These are phyloP conservation scores for Lotmaria passim DNA, from an alignment of 208 protist species.

Conservation along the genomic window DNA sequence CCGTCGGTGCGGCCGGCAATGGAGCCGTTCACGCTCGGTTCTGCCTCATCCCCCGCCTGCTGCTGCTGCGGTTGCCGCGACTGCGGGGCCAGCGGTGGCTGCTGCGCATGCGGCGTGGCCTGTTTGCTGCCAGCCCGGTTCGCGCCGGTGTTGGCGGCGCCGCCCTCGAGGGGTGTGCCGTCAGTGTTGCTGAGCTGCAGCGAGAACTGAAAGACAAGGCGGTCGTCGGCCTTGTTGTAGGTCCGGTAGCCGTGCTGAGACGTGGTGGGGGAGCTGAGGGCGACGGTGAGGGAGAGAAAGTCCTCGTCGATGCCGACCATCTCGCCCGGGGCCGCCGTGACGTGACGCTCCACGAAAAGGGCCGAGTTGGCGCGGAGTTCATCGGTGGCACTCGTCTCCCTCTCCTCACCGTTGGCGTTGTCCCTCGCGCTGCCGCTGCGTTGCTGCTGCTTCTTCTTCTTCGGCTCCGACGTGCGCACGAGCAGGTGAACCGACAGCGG, in stretches of 20 bases:
- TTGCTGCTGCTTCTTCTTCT: slow-evolving; percentile 79
- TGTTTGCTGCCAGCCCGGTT: slow-evolving; percentile 20
- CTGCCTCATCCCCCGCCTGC: slow-evolving; percentile 15
- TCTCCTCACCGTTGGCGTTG: slow-evolving; percentile 21
- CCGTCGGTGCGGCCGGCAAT: slow-evolving; percentile 28
- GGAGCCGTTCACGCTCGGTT: slow-evolving; percentile 20
- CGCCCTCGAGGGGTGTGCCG: slow-evolving; percentile 40
- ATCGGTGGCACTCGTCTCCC: slow-evolving; percentile 20
- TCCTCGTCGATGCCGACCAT: slow-evolving; percentile 63
- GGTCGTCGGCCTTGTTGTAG: slow-evolving; percentile 71
- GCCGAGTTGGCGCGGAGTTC: slow-evolving; percentile 38
- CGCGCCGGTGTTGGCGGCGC: background rate
- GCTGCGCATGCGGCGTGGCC: slow-evolving; percentile 16
- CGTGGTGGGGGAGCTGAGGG: slow-evolving; percentile 54
- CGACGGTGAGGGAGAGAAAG: slow-evolving; percentile 54
- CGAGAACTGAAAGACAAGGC: slow-evolving; percentile 74
- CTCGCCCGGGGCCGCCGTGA: slow-evolving; percentile 53
- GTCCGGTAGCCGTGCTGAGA: slow-evolving; percentile 65
- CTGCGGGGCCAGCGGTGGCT: too few species aligned
- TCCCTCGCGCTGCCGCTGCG: slow-evolving; percentile 33
- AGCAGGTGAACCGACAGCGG: slow-evolving; percentile 54
- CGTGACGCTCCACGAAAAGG: slow-evolving; percentile 66
- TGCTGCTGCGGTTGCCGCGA: too few species aligned
- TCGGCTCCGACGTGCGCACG: slow-evolving; percentile 69
- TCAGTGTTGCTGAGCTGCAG: slow-evolving; percentile 48